phyloP scores from a whole-genome alignment of 192 early-diverging fungal species.

The Podila horticola region DNA sequence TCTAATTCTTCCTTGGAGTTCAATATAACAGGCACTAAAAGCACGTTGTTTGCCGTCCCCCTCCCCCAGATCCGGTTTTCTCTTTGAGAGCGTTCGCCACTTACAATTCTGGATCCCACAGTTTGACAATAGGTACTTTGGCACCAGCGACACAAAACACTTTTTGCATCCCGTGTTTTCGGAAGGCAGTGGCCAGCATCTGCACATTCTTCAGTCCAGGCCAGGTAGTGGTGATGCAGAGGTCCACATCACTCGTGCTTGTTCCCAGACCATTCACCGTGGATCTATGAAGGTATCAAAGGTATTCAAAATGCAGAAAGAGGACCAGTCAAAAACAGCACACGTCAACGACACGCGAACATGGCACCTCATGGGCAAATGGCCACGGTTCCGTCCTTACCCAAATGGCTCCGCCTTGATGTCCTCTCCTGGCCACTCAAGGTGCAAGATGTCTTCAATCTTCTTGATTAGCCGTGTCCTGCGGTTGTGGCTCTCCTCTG shows the following conservation, averaged over 20 bases:
- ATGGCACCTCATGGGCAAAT: neutral
- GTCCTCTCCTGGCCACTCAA: conserved; percentile 84
- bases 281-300: conserved; percentile 62
- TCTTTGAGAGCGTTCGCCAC: conserved; percentile 11
- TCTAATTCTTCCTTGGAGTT: neutral
- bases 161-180: conserved; percentile 84
- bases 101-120: conserved; percentile 89
- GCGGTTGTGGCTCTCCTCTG: conserved; percentile 71
- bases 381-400: conserved; percentile 48
- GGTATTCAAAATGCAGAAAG: neutral
- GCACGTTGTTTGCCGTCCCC: too few relatives aligned
- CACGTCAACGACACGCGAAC: neutral
- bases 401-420: conserved; percentile 91
- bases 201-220: conserved; percentile 79
- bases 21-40: neutral
- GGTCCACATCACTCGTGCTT: conserved; percentile 86
- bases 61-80: too few relatives aligned
- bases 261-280: conserved; percentile 91
- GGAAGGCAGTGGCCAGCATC: conserved; percentile 76
- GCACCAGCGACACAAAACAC: conserved; percentile 84
- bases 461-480: conserved; percentile 79
- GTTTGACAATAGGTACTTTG: conserved; percentile 93
- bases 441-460: conserved; percentile 79
- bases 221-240: conserved; percentile 91
- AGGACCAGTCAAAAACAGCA: conserved; percentile 1